A percentile compares a stretch with the other conserved stretches of the same genome.
phyloP scores from a whole-genome alignment of 306 rosid species.

The Leucaena leucocephala region DNA sequence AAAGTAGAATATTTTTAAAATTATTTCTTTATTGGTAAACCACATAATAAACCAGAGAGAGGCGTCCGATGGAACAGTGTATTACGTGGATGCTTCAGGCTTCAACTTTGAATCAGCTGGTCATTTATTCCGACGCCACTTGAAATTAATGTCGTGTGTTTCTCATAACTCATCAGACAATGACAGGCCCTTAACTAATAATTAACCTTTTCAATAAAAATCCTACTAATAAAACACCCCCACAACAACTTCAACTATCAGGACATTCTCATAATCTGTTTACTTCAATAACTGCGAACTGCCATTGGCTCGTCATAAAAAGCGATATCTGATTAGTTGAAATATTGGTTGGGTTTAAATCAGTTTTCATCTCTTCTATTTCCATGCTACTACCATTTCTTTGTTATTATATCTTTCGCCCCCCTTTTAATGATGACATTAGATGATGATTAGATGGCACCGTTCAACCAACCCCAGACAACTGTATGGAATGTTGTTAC shows the following conservation, averaged over 20 bases:
- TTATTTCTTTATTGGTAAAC: background rate
- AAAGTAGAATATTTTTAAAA: too few species aligned
- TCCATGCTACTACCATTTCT: background rate
- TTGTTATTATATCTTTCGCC: background rate
- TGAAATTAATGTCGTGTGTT: background rate
- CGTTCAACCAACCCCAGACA: background rate
- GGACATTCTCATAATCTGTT: background rate
- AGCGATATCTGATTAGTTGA: conserved; percentile 9
- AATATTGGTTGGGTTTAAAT: background rate
- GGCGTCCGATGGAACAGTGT: background rate
- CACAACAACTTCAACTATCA: background rate
- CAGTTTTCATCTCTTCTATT: background rate
- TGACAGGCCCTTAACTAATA: background rate
- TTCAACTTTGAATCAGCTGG: background rate
- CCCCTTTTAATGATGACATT: background rate
- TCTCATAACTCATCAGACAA: background rate
- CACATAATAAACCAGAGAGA: background rate
- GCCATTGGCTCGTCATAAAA: background rate
- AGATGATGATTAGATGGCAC: background rate
- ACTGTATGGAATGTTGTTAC: background rate
- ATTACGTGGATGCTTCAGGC: background rate
- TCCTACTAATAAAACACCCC: background rate
- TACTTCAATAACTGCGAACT: background rate
- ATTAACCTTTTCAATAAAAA: background rate
- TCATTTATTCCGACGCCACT: background rate